phyloP scores from a whole-genome alignment of 306 rosid genomes.

The Hippophae rhamnoides region DNA sequence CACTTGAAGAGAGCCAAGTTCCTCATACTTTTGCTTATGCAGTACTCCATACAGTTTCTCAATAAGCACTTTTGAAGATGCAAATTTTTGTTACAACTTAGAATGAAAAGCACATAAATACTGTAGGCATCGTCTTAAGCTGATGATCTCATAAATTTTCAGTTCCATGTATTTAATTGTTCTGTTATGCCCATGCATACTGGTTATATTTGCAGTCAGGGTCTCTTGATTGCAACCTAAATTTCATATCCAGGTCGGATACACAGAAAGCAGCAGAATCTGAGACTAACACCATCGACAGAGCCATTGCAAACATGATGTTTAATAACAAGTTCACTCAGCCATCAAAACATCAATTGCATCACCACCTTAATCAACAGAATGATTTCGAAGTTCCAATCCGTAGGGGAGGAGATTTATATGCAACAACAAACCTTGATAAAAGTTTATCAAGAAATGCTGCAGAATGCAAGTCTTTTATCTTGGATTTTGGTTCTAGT shows the following conservation, averaged over 20 bases:
- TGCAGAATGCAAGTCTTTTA: slow-evolving; percentile 17
- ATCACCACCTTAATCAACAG: neutral
- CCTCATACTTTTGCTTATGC: too few species aligned
- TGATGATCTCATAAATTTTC: too few species aligned
- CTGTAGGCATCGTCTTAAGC: too few species aligned
- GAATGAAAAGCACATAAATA: too few species aligned
- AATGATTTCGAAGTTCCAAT: slow-evolving; percentile 37
- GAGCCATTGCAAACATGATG: slow-evolving; percentile 81
- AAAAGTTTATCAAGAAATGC: slow-evolving; percentile 14
- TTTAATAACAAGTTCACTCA: slow-evolving; percentile 31
- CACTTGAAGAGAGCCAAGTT: too few species aligned
- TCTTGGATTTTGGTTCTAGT: slow-evolving; percentile 25
- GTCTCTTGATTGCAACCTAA: slow-evolving; percentile 11
- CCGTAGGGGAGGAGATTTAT: slow-evolving; percentile 14
- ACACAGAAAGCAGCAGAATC: slow-evolving; percentile 36
- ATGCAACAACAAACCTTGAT: slow-evolving; percentile 7
- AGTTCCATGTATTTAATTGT: neutral
- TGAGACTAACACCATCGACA: slow-evolving; percentile 61
- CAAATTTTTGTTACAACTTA: too few species aligned
- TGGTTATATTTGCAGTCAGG: slow-evolving; percentile 5
- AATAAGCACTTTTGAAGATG: too few species aligned
- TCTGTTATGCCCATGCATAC: neutral
- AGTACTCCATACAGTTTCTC: too few species aligned
- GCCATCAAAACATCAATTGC: slow-evolving; percentile 3
- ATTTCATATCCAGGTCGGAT: slow-evolving; percentile 32